Percentiles rank a stretch among this genome's conserved stretches.
Evolutionary conservation across 352 stramenopile species (phyloP).

Genomic region (Phytophthora litchii): DNA sequence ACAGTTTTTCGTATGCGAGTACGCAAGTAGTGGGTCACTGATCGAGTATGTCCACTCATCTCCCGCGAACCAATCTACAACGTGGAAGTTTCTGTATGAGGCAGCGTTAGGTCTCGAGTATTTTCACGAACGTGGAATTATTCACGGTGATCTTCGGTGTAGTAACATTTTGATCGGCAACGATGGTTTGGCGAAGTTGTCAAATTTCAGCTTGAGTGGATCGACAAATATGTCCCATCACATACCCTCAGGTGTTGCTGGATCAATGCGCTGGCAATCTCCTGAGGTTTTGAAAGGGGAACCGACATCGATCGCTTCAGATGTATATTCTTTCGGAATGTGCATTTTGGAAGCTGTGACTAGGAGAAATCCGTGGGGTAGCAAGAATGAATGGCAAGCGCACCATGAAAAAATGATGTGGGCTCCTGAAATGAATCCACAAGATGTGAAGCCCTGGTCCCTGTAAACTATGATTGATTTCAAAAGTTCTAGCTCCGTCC

Average conservation of each 20-base stretch:
- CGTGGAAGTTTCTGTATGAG: slow-evolving; percentile 17
- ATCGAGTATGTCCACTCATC: neutral
- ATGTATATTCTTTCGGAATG: slow-evolving; percentile 9
- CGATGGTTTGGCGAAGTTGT: slow-evolving; percentile 9
- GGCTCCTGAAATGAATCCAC: neutral
- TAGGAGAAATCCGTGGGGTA: neutral
- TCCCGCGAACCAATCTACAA: neutral
- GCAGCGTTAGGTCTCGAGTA: slow-evolving; percentile 17
- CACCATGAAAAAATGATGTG: neutral
- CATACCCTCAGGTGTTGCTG: too few species aligned
- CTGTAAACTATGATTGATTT: too few species aligned
- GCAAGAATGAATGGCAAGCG: neutral
- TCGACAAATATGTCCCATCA: neutral
- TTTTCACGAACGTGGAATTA: slow-evolving; percentile 8
- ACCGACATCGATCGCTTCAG: neutral
- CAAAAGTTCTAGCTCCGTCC: too few species aligned
- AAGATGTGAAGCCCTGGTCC: too few species aligned
- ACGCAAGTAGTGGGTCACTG: slow-evolving; percentile 8
- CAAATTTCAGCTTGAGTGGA: slow-evolving; percentile 6
- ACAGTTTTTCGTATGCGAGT: slow-evolving; percentile 25
- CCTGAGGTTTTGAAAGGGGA: slow-evolving; percentile 12
- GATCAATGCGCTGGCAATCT: slow-evolving; percentile 14
- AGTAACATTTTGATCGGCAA: slow-evolving; percentile 2
- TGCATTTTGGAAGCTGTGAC: slow-evolving; percentile 31
- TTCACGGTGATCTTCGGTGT: slow-evolving; percentile 3